phyloP scores from a whole-genome alignment of 306 rosid species.

The Erythrophleum fordii region DNA sequence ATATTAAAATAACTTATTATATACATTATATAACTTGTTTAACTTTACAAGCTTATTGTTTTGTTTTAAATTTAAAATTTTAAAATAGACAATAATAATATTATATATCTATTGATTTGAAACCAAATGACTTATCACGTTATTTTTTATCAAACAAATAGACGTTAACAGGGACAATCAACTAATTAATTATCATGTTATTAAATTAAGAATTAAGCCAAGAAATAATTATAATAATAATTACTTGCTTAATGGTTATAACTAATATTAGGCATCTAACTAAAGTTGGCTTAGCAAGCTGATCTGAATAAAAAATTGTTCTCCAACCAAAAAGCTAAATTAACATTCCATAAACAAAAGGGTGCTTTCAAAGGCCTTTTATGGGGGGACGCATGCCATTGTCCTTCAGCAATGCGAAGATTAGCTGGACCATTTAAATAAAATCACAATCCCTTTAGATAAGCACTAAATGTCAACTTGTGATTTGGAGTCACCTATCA shows the following conservation, averaged over 20 bases:
- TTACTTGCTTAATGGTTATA: not conserved
- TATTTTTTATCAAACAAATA: no score
- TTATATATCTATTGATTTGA: no score
- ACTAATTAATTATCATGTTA: not conserved
- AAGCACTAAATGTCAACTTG: slow-evolving; percentile 12
- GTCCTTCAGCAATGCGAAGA: not conserved
- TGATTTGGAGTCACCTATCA: slow-evolving; percentile 43
- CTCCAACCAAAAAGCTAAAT: not conserved
- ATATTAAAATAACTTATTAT: no score
- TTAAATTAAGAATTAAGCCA: not conserved
- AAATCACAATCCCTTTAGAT: not conserved
- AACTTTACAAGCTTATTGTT: no score
- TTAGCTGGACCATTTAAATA: slow-evolving; percentile 22
- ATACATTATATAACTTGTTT: no score
- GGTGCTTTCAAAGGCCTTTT: not conserved
- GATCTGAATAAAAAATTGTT: not conserved
- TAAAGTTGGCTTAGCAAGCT: not conserved
- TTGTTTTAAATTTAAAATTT: no score
- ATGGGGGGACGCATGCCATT: not conserved
- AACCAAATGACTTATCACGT: no score
- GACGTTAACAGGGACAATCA: no score
- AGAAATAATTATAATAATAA: not conserved
- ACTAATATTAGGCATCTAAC: not conserved
- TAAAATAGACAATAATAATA: no score
- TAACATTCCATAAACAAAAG: not conserved